These are phyloP conservation scores for Scheffersomyces illinoinensis DNA, from an alignment of 1,139 yeast species.

Conservation along the genomic window DNA sequence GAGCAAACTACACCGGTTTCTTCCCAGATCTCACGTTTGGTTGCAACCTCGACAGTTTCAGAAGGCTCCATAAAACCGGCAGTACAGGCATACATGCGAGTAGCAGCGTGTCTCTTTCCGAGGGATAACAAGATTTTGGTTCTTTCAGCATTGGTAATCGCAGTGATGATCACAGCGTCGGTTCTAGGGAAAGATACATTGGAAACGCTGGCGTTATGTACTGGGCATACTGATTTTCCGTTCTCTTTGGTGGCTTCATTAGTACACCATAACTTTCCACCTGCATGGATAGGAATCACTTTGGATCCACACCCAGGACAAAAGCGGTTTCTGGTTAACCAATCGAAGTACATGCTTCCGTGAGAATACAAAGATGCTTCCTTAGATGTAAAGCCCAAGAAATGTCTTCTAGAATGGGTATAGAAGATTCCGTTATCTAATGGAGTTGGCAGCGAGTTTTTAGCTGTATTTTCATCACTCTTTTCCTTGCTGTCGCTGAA, in stretches of 20 bases:
- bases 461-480: constrained; percentile 7
- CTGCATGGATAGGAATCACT: constrained; percentile 75
- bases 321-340: constrained; percentile 73
- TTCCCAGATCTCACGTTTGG: constrained; percentile 90
- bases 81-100: constrained; percentile 72
- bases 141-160: constrained; percentile 63
- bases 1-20: constrained; percentile 83
- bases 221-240: constrained; percentile 45
- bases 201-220: constrained; percentile 52
- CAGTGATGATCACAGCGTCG: constrained; percentile 83
- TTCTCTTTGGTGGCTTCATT: constrained; percentile 29
- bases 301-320: constrained; percentile 89
- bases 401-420: constrained; percentile 37
- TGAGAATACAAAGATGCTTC: constrained; percentile 76
- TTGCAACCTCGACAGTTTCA: constrained; percentile 87
- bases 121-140: constrained; percentile 72
- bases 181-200: constrained; percentile 85
- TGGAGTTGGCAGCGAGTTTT: background rate
- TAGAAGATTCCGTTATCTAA: constrained; percentile 24
- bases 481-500: background rate
- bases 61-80: constrained; percentile 97
- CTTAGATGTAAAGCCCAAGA: constrained; percentile 34
- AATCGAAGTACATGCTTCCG: constrained; percentile 81
- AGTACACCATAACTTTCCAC: constrained; percentile 73
- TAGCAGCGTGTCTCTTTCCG: constrained; percentile 51